Evolutionary conservation across 2,329 filamentous ascomycete species (phyloP), one percentile per base, ranked within the genome.

Genomic region (Colletotrichum ledebouriae): DNA sequence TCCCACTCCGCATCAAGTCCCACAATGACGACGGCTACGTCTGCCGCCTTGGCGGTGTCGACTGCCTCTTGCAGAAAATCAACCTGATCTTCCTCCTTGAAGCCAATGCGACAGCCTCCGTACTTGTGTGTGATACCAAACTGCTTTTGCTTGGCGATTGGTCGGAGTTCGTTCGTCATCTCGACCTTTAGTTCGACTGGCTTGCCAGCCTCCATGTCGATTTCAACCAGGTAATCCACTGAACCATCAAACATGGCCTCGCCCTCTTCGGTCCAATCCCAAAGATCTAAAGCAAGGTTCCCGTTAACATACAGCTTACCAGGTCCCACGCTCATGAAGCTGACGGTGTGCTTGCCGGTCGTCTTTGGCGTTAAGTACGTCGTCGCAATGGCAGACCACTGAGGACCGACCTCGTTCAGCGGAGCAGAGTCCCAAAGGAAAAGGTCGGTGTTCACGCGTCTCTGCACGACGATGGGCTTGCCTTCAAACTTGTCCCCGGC

Each of bases 1-100:
- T 93, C 91, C 90, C 90, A 93, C 75, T 93, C 91, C 6, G 87
- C 87, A 75, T 93, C 90, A 1, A 93, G 82, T 1, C 91, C 91
- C 10, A 92, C 86, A 56, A 92, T 85, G 1, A 93, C 84, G 6
- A 93, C 81, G 2, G 90, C 90, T 13, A 91, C 87, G 73, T 93
- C 90, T 0, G 89, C 87, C 2, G 83, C 82, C 69, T 81, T 86
- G 9, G 91, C 91, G 2, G 84, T 82, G 20, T 87, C 83, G 4
- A 90, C 86, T 1, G 91, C 91, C 74, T 92, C 84, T 70, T 89
- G 84, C n/a, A 92, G 81, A 71, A 87, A 86, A 72, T 89, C 84
- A 34, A 86, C 75, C 72, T 87, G 85, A 71, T 90, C 87, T 71
- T 90, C 85, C 72, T 91, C 87, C 75, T 90, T 89, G 76, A 91